These are phyloP conservation scores for Rosa persica DNA, from an alignment of 306 rosid species.

Conservation along the genomic window DNA sequence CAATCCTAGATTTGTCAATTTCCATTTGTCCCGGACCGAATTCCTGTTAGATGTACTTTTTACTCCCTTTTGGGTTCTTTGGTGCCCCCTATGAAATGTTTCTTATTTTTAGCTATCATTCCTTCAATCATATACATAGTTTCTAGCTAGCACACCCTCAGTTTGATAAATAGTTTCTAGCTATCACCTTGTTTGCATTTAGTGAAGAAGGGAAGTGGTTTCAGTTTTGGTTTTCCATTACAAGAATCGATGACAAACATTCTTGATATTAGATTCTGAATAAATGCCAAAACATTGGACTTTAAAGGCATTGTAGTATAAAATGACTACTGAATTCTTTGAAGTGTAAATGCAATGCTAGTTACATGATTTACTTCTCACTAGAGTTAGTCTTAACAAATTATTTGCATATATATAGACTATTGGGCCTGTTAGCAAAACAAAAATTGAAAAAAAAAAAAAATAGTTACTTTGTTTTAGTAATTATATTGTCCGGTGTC, in stretches of 20 bases:
- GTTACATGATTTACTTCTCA: neutral
- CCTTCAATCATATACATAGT: neutral
- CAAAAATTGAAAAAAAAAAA: neutral
- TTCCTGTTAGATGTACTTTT: neutral
- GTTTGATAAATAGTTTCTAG: neutral
- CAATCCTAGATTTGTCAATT: neutral
- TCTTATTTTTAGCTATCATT: neutral
- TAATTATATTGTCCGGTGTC: slow-evolving; percentile 10
- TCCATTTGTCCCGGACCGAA: neutral
- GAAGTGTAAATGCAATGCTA: neutral
- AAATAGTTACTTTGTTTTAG: neutral
- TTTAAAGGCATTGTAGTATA: neutral
- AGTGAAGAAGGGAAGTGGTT: neutral
- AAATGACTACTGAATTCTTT: neutral
- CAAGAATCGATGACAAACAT: neutral
- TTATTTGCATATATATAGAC: neutral
- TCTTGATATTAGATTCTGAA: neutral
- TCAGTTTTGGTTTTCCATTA: neutral
- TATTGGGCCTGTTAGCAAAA: neutral
- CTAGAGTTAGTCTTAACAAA: neutral
- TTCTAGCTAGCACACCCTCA: neutral
- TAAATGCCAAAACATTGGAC: neutral
- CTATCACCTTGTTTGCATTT: neutral
- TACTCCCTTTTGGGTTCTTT: neutral
- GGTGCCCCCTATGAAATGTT: neutral